phyloP scores from a whole-genome alignment of 768 basidiomycete species.

The Pleurotus tuber-regium region DNA sequence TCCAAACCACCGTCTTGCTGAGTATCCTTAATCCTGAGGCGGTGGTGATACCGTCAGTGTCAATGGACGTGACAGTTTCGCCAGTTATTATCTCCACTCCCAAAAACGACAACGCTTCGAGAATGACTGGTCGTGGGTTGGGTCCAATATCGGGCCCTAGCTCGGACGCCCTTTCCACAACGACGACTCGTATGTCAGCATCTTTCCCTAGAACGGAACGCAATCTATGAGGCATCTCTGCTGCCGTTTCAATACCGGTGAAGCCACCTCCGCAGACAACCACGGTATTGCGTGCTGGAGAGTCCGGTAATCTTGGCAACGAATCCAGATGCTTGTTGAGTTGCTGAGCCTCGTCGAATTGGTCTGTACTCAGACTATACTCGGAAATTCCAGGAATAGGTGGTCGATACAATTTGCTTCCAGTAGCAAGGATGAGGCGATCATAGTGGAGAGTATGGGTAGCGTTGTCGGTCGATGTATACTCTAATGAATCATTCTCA shows the following conservation, averaged over 20 bases:
- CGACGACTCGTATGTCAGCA: conserved; percentile 14
- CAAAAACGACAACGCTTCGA: conserved; percentile 14
- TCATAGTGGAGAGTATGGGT: conserved; percentile 14
- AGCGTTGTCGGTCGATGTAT: conserved; percentile 7
- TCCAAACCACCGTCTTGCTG: conserved; percentile 21
- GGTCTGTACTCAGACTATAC: conserved; percentile 17
- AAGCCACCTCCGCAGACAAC: conserved; percentile 20
- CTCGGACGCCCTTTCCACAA: conserved; percentile 13
- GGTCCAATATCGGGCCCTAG: conserved; percentile 14
- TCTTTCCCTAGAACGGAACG: conserved; percentile 17
- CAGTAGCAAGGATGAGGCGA: conserved; percentile 20
- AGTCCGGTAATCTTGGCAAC: conserved; percentile 13
- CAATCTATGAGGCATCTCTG: conserved; percentile 18
- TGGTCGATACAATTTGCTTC: conserved; percentile 19
- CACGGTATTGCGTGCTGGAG: conserved; percentile 19
- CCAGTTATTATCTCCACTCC: conserved; percentile 14
- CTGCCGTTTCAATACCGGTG: conserved; percentile 19
- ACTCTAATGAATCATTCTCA: conserved; percentile 12
- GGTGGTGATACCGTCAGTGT: conserved; percentile 17
- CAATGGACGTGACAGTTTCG: conserved; percentile 17
- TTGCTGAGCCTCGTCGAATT: conserved; percentile 14
- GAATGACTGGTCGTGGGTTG: conserved; percentile 14
- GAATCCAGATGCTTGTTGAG: conserved; percentile 18
- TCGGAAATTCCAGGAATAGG: conserved; percentile 15
- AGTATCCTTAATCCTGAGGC: conserved; percentile 15